A percentile compares a stretch with the other conserved stretches of the same genome.
These are phyloP conservation scores for Aspergillus brunneoviolaceus DNA, from an alignment of 2,329 filamentous ascomycete species.

Conservation along the genomic window DNA sequence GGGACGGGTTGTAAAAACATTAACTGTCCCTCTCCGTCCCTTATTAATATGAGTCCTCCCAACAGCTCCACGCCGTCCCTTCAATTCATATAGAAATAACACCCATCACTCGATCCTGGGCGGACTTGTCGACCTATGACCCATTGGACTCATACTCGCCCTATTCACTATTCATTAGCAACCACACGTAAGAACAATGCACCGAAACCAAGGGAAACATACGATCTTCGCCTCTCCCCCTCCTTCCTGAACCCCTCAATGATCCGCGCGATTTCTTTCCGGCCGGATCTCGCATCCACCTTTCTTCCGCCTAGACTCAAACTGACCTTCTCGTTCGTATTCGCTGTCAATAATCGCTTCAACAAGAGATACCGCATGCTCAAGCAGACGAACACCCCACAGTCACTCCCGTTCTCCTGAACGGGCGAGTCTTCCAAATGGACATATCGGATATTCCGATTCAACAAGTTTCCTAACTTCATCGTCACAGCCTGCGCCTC, in stretches of 20 bases:
- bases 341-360: constrained; percentile 75
- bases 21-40: too few species aligned
- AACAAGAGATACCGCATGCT: constrained; percentile 92
- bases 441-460: constrained; percentile 67
- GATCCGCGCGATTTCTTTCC: constrained; percentile 88
- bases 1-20: too few species aligned
- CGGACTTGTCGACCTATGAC: constrained; percentile 25
- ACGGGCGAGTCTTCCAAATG: constrained; percentile 83
- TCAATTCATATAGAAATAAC: not conserved
- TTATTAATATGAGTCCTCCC: not conserved
- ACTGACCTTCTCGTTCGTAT: constrained; percentile 79
- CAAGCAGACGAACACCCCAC: constrained; percentile 92
- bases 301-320: constrained; percentile 89
- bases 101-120: constrained; percentile 23
- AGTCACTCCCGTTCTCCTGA: constrained; percentile 90
- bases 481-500: constrained; percentile 70
- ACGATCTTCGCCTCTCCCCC: constrained; percentile 80
- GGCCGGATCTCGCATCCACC: constrained; percentile 74
- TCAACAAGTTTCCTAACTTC: constrained; percentile 69
- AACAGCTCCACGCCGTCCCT: not conserved
- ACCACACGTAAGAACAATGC: not conserved
- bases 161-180: constrained; percentile 10
- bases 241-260: constrained; percentile 86
- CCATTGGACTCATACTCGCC: constrained; percentile 24
- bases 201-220: constrained; percentile 42